Evolutionary conservation across 805 yeast genomes (phyloP), one percentile per base, ranked within the genome.

Genomic region (Candida awuae): DNA sequence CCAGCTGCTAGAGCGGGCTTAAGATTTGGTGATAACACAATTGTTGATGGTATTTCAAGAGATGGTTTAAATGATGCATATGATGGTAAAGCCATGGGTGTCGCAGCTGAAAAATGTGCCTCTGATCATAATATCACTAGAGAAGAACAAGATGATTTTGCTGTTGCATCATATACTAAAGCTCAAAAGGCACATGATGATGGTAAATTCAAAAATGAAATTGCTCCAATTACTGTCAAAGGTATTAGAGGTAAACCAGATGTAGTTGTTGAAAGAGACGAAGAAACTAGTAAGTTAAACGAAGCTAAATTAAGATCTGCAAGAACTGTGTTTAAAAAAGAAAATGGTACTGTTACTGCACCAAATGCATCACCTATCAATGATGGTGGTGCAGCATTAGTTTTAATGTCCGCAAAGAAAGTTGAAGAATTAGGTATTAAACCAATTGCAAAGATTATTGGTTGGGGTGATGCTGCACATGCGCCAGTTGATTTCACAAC

Each of bases 401-500:
- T 92, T 32, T 72, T 92, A 50, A 92, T 86, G 37, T 83, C 95
- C 43, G 97, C 77, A 59, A 67, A 67, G 47, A 87, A 88, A 69
- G 71, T 88, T 54, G 76, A 77, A 61, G 95, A 88, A 71, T 75
- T 87, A 53, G 81, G 82, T 33, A 68, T 92, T 58, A 86, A 70
- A 60, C 98, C 99, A 48, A 61, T 92, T 46, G 97, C 96, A 44
- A 77, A 78, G 62, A 80, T 92, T 54, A 60, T 74, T 38, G 94
- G 96, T 45, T 90, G 95, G 95, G 98, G 95, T 65, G 99, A 92
- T 62, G 97, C 97, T 55, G 98, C 94, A 41, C 88, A 86, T 62
- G 77, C 78, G 32, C 98, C 99, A 49, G 74, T 82, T 53, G 94
- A 88, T 67, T 92, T 92, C 73, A 90, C 98, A 39, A 83, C 92